Conservation (phyloP, 352 stramenopile genomes). For the Aphanomyces stellatus region DNA sequence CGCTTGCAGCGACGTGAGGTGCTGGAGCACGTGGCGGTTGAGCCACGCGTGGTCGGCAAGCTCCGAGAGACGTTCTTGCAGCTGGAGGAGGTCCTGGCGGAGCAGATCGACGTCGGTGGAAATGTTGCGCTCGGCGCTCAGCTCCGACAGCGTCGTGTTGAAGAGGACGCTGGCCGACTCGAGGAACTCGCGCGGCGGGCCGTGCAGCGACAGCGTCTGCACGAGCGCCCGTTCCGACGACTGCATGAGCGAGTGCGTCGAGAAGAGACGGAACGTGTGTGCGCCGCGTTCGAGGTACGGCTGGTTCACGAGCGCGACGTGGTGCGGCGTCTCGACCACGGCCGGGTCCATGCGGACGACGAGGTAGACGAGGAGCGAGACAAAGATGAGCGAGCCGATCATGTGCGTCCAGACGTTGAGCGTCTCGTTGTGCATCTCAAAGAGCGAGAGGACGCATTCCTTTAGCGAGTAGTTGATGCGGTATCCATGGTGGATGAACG, state of each 20-base stretch:
- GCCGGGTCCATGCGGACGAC: neutral
- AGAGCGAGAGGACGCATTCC: constrained; percentile 71
- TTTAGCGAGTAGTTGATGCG: constrained; percentile 73
- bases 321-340: neutral
- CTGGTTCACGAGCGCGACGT: neutral
- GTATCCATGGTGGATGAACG: constrained; percentile 81
- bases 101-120: constrained; percentile 2
- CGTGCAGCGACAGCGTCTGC: constrained; percentile 5
- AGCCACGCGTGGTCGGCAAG: constrained; percentile 9
- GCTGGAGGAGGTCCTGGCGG: constrained; percentile 4
- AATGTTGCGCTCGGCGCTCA: neutral
- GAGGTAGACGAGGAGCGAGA: constrained; percentile 46
- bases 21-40: neutral
- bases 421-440: constrained; percentile 85
- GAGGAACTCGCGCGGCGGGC: constrained; percentile 3
- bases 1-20: neutral
- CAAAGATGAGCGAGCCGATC: constrained; percentile 75
- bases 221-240: neutral
- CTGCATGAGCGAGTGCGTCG: neutral
- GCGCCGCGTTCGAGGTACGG: constrained; percentile 36
- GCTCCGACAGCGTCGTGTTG: neutral
- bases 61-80: neutral
- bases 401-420: constrained; percentile 87
- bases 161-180: constrained; percentile 6
- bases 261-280: constrained; percentile 45